Evolutionary conservation across 768 basidiomycete genomes (phyloP).

Genomic region (Agaricus blazei): DNA sequence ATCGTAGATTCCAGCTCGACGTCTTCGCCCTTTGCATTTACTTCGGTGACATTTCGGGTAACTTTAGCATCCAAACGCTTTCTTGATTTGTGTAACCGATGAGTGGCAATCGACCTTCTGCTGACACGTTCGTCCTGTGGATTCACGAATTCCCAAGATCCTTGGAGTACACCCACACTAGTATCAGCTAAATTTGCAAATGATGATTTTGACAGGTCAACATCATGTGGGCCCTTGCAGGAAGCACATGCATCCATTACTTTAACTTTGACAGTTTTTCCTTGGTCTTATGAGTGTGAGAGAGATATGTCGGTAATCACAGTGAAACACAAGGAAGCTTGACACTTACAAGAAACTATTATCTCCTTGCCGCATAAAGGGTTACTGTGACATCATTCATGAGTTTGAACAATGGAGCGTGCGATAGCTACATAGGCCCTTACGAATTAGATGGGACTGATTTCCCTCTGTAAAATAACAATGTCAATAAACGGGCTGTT

Average conservation of each 20-base stretch:
- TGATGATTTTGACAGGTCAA: not conserved
- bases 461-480: not conserved
- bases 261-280: not conserved
- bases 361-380: conserved; percentile 3
- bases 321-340: not conserved
- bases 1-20: not conserved
- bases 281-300: not conserved
- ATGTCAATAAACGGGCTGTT: too few relatives aligned
- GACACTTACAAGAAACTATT: not conserved
- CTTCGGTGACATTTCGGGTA: too few relatives aligned
- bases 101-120: not conserved
- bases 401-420: not conserved
- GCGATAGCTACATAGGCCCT: not conserved
- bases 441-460: not conserved
- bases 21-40: not conserved
- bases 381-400: not conserved
- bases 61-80: not conserved
- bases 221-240: not conserved
- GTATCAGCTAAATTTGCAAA: not conserved
- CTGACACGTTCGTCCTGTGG: not conserved
- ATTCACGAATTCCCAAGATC: not conserved
- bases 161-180: not conserved
- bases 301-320: not conserved
- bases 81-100: too few relatives aligned
- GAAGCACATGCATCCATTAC: not conserved